Evolutionary conservation across 305 asterid genomes (phyloP).

Genomic region (Rubia balearica): DNA sequence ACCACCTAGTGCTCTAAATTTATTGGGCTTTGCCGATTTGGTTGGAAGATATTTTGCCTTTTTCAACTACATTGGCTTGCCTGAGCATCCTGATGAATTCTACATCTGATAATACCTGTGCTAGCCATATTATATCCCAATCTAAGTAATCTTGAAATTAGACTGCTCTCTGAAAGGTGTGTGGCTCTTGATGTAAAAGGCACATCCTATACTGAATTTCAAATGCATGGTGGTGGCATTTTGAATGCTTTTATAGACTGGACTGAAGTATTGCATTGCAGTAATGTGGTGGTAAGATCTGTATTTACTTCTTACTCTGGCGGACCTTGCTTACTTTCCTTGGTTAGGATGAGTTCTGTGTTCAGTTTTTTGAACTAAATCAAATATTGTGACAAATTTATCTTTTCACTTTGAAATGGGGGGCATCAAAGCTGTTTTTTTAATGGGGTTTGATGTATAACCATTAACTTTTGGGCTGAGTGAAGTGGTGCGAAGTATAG

Average conservation of each 20-base stretch:
- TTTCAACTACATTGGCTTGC: not conserved
- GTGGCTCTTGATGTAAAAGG: conserved; percentile 2
- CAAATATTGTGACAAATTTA: not conserved
- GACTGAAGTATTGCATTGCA: not conserved
- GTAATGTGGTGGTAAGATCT: conserved; percentile 12
- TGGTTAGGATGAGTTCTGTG: not conserved
- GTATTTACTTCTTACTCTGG: not conserved
- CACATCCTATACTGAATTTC: not conserved
- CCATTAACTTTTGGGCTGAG: too few species aligned
- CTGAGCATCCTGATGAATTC: not conserved
- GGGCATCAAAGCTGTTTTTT: too few species aligned
- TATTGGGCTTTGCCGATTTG: not conserved
- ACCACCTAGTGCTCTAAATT: not conserved
- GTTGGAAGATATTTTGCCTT: not conserved
- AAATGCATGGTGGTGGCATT: not conserved
- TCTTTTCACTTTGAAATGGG: not conserved
- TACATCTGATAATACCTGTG: not conserved
- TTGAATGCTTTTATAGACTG: not conserved
- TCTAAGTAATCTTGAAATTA: conserved; percentile 14
- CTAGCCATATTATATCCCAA: conserved; percentile 5
- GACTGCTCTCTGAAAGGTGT: conserved; percentile 18
- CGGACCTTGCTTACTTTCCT: conserved; percentile 1
- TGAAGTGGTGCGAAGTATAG: too few species aligned
- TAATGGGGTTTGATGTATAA: too few species aligned
- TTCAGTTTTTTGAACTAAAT: too few species aligned